Base-by-base conservation (phyloP, 2,329 filamentous ascomycete genomes). In the Phaeosphaeriaceae sp. region DNA sequence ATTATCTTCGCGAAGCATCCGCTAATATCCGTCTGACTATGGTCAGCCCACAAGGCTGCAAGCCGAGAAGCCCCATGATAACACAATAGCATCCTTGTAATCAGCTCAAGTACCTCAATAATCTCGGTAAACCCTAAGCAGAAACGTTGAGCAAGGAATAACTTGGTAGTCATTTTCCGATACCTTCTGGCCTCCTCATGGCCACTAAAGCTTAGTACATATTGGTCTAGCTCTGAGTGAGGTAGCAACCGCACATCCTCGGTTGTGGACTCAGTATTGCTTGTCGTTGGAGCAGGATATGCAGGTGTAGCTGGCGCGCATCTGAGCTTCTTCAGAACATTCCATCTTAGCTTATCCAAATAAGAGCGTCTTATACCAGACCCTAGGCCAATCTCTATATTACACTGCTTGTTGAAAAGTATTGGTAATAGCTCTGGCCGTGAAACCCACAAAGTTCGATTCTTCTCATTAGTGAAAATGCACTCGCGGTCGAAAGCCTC, bases 71-170 rank as follows among this genome's bases (percentile, higher is more conserved):
- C 54, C 66, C 70, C 46, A 60, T 52, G 3, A 60, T 52, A 50
- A 37, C 60, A 66, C 81, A 85, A 17, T 77, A 81, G 1, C 87
- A 90, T 0, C 78, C 83, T 42, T 86, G 94, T 58, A 79, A 87
- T 37, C 84, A 89, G 1, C 83, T 97, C 41, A 82, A 85, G 54
- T 89, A 88, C 64, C 87, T 96, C 58, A 84, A 77, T 48, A 15
- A 74, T 29, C 3, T 67, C 67, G 5, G 71, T 61, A 6, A 76
- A 65, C 1, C 76, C 75, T 5, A 75, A 60, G 3, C 66, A 62
- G 18, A 73, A 66, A 2, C 75, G 61, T 50, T 77, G 68, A 2
- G 76, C 76, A 3, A 79, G 52, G 52, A 79, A 78, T 0, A 76
- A 45, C 51, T 75, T 75, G 3, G 70, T 70, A 8, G 70, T 68